Base-by-base conservation (phyloP, 2,329 filamentous ascomycete species). In the Fonsecaea multimorphosa region DNA sequence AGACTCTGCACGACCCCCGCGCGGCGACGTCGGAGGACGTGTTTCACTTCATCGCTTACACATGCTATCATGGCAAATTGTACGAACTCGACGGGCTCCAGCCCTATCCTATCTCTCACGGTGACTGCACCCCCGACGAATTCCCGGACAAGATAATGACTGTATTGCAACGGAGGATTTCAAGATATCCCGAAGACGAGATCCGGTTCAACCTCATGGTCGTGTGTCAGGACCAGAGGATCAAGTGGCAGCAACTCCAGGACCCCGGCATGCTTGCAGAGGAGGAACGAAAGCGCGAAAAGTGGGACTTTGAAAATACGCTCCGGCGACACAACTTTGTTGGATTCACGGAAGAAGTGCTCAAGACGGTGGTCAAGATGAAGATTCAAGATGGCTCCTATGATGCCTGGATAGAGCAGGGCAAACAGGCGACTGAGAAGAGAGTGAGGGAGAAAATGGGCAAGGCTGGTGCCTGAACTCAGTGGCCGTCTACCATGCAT, bases 31-130 rank as follows among this genome's bases (percentile, higher is more conserved):
- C 91, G 62, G 93, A 96, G 74, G 95, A 98, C 75, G 91, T 94
- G 31, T 99, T 96, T 81, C 95, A 99, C 81, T 99, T 99, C 79
- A 93, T 99, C 74, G 95, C 93, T 34, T 99, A 99, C 80, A 93
- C 92, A 8, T 86, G 89, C 61, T 85, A 97, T 71, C 86, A 90
- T 75, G 90, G 89, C 70, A 87, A 82, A 3, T 85, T 99, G 61
- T 99, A 97, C 83, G 95, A 99, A 81, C 86, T 99, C 59, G 95
- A 99, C 78, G 95, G 95, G 19, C 83, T 99, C 70, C 94, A 98
- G 80, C 92, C 93, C 3, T 91, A 91, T 64, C 95, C 95, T 62
- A 97, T 99, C 73, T 88, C 87, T 57, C 95, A 99, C 79, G 95
- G 94, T 31, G 70, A 85, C 2, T 96, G 93, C 77, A 81, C 83